Evolutionary conservation across 176 grass and related monocot species (phyloP).

Genomic region (Tillandsia fasciculata): DNA sequence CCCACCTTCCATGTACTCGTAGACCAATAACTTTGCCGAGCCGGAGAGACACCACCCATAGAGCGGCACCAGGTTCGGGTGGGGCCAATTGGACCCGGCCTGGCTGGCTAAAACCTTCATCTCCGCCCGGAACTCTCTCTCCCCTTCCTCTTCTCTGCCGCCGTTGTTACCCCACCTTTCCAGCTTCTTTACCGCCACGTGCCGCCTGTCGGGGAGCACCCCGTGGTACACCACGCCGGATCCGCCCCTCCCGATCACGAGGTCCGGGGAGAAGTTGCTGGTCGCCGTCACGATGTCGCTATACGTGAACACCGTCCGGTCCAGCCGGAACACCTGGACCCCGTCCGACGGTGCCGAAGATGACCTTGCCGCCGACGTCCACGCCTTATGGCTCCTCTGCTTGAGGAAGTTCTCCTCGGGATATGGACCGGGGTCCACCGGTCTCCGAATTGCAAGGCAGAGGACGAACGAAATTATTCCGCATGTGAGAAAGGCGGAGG

Average conservation of each 20-base stretch:
- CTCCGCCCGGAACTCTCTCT: conserved; percentile 86
- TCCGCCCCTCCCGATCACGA: conserved; percentile 68
- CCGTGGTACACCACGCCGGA: conserved; percentile 83
- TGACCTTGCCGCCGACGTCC: conserved; percentile 16
- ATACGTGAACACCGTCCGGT: conserved; percentile 60
- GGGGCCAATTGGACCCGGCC: conserved; percentile 48
- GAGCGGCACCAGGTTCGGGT: conserved; percentile 79
- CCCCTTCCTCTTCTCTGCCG: conserved; percentile 30
- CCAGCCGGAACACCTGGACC: conserved; percentile 59
- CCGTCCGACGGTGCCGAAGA: conserved; percentile 40
- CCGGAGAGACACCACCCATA: conserved; percentile 86
- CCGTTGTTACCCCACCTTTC: conserved; percentile 22
- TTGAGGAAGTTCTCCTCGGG: conserved; percentile 28
- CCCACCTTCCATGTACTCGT: conserved; percentile 86
- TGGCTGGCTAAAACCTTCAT: conserved; percentile 70
- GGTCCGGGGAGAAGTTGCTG: conserved; percentile 48
- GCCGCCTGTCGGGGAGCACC: conserved; percentile 59
- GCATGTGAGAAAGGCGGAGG: conserved; percentile 29
- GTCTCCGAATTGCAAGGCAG: conserved; percentile 21
- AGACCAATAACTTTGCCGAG: conserved; percentile 61
- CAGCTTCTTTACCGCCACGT: conserved; percentile 78
- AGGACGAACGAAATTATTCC: conserved; percentile 22
- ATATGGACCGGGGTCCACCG: conserved; percentile 36
- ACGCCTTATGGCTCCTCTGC: conserved; percentile 12
- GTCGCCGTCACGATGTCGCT: conserved; percentile 71